phyloP scores from a whole-genome alignment of 164 flowering plant genomes.

The Dillenia suffruticosa region DNA sequence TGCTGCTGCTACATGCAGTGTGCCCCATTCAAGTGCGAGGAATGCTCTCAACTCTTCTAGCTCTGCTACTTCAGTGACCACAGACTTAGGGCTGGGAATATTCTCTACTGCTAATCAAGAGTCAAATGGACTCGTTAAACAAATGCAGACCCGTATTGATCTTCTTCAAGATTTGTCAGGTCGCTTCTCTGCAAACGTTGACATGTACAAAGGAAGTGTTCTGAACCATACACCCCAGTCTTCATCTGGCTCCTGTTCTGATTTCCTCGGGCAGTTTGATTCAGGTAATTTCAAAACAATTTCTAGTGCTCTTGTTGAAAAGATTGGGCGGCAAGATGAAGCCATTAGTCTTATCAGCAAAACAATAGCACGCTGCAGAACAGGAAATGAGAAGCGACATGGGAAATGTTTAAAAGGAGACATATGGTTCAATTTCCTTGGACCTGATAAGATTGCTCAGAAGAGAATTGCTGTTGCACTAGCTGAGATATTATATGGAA shows the following conservation, averaged over 20 bases:
- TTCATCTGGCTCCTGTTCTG: conserved; percentile 28
- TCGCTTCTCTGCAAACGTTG: conserved; percentile 20
- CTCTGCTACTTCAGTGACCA: conserved; percentile 54
- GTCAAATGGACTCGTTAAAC: conserved; percentile 14
- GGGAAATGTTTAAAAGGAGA: conserved; percentile 45
- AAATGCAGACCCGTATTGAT: conserved; percentile 12
- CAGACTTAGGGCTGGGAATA: conserved; percentile 60
- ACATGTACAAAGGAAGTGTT: conserved; percentile 12
- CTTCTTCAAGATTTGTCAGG: conserved; percentile 16
- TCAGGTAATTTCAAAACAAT: conserved; percentile 50
- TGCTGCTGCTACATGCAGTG: conserved; percentile 8
- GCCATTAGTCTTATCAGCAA: conserved; percentile 48
- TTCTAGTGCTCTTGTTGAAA: conserved; percentile 38
- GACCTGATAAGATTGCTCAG: conserved; percentile 68
- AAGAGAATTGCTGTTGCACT: conserved; percentile 65
- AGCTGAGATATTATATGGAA: conserved; percentile 62
- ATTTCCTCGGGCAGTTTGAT: conserved; percentile 20
- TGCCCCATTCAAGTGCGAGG: conserved; percentile 10
- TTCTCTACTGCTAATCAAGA: conserved; percentile 22
- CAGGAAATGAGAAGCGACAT: conserved; percentile 29
- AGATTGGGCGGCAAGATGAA: conserved; percentile 60
- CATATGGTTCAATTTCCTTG: conserved; percentile 69
- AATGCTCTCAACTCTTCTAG: conserved; percentile 28
- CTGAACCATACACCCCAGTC: conserved; percentile 20
- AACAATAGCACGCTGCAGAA: conserved; percentile 37